Evolutionary conservation across 2,329 filamentous ascomycete species (phyloP).

Genomic region (Arthrobotrys entomopaga): DNA sequence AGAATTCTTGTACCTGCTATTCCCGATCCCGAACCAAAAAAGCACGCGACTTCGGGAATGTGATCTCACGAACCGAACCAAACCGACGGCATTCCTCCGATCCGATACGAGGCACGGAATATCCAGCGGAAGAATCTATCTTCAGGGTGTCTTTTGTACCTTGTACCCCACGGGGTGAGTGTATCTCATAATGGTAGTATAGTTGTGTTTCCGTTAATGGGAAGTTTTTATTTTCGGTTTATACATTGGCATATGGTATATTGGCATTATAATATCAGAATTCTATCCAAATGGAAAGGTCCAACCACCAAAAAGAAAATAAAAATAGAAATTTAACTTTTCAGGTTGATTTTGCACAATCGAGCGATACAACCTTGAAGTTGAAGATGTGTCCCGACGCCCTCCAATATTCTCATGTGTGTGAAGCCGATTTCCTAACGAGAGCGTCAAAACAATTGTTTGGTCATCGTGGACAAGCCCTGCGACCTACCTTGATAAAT

Average conservation of each 20-base stretch:
- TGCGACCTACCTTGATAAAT: slow-evolving; percentile 76
- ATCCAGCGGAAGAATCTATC: neutral
- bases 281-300: no score
- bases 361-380: slow-evolving; percentile 91
- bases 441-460: slow-evolving; percentile 37
- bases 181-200: neutral
- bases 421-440: slow-evolving; percentile 89
- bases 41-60: slow-evolving; percentile 50
- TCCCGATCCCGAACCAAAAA: slow-evolving; percentile 40
- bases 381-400: slow-evolving; percentile 93
- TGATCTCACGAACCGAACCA: slow-evolving; percentile 20
- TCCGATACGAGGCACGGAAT: slow-evolving; percentile 25
- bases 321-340: slow-evolving; percentile 13
- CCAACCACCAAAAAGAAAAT: slow-evolving; percentile 6
- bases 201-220: slow-evolving; percentile 21
- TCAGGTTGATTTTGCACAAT: slow-evolving; percentile 94
- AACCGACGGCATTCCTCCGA: slow-evolving; percentile 50
- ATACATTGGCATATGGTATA: no score
- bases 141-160: neutral
- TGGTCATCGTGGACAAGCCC: neutral
- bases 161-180: neutral
- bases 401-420: slow-evolving; percentile 99
- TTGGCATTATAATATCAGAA: no score
- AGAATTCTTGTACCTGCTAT: slow-evolving; percentile 15
- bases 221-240: slow-evolving; percentile 24